phyloP scores from a whole-genome alignment of 768 basidiomycete genomes.

The Hericium coralloides region DNA sequence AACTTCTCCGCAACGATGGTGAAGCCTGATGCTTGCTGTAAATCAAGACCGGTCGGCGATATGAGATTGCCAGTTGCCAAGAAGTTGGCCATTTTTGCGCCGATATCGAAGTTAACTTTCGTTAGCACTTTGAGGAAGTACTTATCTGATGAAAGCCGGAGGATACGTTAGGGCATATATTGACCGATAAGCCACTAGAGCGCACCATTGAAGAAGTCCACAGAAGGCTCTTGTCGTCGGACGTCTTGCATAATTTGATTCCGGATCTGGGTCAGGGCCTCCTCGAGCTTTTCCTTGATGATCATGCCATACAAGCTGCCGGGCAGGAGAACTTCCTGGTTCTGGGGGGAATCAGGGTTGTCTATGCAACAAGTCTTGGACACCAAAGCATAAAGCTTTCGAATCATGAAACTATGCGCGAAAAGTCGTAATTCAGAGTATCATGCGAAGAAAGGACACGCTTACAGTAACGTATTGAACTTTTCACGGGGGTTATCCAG shows the following conservation, averaged over 20 bases:
- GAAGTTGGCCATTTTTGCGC: conserved; percentile 84
- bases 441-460: conserved; percentile 6
- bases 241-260: conserved; percentile 65
- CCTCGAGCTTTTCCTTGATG: conserved; percentile 94
- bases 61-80: conserved; percentile 94
- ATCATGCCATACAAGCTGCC: conserved; percentile 93
- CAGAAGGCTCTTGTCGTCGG: conserved; percentile 58
- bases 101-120: conserved; percentile 87
- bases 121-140: conserved; percentile 72
- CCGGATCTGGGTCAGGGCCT: conserved; percentile 68
- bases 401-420: conserved; percentile 80
- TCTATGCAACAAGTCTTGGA: conserved; percentile 86
- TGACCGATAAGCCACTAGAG: conserved; percentile 4
- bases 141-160: conserved; percentile 40
- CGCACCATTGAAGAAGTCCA: conserved; percentile 86
- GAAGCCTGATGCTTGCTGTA: conserved; percentile 97
- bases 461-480: conserved; percentile 89
- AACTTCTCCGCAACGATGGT: conserved; percentile 98
- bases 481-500: conserved; percentile 84
- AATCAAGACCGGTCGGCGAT: conserved; percentile 89
- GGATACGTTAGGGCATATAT: neutral
- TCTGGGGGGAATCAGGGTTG: conserved; percentile 98
- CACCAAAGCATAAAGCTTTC: conserved; percentile 88
- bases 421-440: neutral
- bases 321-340: conserved; percentile 94